A percentile compares a stretch with the other conserved stretches of the same genome.
Evolutionary conservation across 202 grass and related monocot species (phyloP).

Genomic region (Panicum hallii): DNA sequence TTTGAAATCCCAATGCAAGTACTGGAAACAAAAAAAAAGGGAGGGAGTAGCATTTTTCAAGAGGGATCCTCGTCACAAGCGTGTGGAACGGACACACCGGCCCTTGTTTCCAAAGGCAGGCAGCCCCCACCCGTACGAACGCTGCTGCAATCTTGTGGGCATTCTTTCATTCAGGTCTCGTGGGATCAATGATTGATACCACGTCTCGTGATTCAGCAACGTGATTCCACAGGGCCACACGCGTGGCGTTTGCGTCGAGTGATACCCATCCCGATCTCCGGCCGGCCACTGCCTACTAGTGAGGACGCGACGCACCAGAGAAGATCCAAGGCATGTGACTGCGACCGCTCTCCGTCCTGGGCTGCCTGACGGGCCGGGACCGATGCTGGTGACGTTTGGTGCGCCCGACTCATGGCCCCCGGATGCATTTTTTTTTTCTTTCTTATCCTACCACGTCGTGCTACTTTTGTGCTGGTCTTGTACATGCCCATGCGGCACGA

Average conservation of each 20-base stretch:
- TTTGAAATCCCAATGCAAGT: no score
- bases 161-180: background rate
- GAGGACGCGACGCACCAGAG: no score
- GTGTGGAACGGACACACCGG: background rate
- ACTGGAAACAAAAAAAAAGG: background rate
- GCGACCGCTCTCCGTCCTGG: background rate
- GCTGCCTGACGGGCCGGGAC: constrained; percentile 17
- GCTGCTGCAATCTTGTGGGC: constrained; percentile 8
- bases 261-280: no score
- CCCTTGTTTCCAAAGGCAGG: background rate
- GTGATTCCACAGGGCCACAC: constrained; percentile 6
- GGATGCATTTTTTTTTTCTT: background rate
- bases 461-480: background rate
- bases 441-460: background rate
- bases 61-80: background rate
- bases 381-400: constrained; percentile 42
- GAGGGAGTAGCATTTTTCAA: background rate
- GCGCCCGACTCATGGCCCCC: background rate
- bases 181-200: background rate
- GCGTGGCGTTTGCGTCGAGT: background rate
- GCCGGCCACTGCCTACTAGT: no score
- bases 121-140: background rate
- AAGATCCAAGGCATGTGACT: background rate
- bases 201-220: background rate
- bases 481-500: background rate